Percentiles rank a stretch among this genome's conserved stretches.
Conservation (phyloP, 225 moss, liverwort and hornwort genomes). For the Lunularia cruciata region DNA sequence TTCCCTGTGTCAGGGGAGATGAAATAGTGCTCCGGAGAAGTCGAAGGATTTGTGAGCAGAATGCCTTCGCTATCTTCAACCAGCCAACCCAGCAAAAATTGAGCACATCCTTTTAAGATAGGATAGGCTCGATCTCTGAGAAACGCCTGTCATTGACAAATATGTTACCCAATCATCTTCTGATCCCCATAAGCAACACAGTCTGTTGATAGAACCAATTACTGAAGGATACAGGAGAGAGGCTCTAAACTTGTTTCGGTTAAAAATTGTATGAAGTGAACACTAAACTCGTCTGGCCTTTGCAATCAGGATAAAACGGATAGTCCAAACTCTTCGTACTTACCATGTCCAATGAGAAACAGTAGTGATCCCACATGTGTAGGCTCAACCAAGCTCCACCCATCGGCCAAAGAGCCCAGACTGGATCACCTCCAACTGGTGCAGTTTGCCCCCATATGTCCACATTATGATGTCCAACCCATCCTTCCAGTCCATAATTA, state of each 20-base stretch:
- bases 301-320: too few species aligned
- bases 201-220: too few species aligned
- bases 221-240: background rate
- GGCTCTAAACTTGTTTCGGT: background rate
- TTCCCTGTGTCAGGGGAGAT: conserved; percentile 62
- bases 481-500: conserved; percentile 84
- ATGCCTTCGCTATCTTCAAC: conserved; percentile 74
- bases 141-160: conserved; percentile 51
- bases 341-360: conserved; percentile 82
- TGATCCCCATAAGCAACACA: background rate
- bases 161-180: background rate
- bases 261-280: too few species aligned
- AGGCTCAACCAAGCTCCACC: conserved; percentile 97
- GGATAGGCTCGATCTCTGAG: conserved; percentile 66
- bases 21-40: conserved; percentile 93
- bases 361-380: conserved; percentile 94
- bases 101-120: conserved; percentile 66
- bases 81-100: conserved; percentile 79
- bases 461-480: conserved; percentile 96
- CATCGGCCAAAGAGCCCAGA: conserved; percentile 94
- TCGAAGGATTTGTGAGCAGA: conserved; percentile 84
- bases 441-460: conserved; percentile 99
- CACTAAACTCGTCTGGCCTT: too few species aligned
- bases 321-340: too few species aligned
- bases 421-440: conserved; percentile 86